These are phyloP conservation scores for Acephala macrosclerotiorum DNA, from an alignment of 2,329 filamentous ascomycete genomes.

Conservation along the genomic window DNA sequence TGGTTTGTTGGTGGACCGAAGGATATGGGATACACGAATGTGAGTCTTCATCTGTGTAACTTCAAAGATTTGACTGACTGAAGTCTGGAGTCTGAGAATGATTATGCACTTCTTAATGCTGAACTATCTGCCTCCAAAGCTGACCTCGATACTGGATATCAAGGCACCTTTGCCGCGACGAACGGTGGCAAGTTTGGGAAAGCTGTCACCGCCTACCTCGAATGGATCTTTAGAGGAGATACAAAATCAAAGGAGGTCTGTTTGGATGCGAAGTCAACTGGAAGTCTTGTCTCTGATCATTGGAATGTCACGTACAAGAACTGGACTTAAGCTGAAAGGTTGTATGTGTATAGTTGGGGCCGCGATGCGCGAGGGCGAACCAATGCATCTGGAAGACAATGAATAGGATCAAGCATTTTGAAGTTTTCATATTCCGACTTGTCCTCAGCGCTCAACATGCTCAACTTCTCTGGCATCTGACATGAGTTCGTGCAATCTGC, in stretches of 20 bases:
- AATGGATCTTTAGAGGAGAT: slow-evolving; percentile 23
- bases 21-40: slow-evolving; percentile 22
- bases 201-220: slow-evolving; percentile 21
- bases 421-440: no score
- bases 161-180: slow-evolving; percentile 15
- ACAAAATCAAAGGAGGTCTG: slow-evolving; percentile 18
- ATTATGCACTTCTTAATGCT: slow-evolving; percentile 17
- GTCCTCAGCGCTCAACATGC: no score
- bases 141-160: slow-evolving; percentile 23
- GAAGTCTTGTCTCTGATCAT: slow-evolving; percentile 17
- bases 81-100: slow-evolving; percentile 16
- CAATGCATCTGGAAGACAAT: no score
- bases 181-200: slow-evolving; percentile 25
- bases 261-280: slow-evolving; percentile 8
- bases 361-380: no score
- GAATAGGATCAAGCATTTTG: no score
- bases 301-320: slow-evolving; percentile 27
- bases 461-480: no score
- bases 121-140: slow-evolving; percentile 14
- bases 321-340: slow-evolving; percentile 8
- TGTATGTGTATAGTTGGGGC: no score
- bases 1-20: slow-evolving; percentile 25
- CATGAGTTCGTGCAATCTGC: no score
- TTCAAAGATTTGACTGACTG: neutral
- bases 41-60: neutral